Conservation (phyloP, 208 protist species). For the Leishmania arabica region DNA sequence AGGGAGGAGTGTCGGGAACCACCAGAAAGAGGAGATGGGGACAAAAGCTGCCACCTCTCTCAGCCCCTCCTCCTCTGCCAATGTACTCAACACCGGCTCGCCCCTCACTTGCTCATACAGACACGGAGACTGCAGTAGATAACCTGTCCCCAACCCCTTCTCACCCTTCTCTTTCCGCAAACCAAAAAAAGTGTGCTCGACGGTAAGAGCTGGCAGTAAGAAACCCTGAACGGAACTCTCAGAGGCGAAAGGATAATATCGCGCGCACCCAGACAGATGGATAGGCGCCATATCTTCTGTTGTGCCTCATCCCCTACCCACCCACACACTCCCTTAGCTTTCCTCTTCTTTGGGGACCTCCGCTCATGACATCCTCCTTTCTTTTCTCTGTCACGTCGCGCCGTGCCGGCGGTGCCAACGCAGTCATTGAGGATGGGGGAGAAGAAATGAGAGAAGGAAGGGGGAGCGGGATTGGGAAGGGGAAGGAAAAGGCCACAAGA, state of each 20-base stretch:
- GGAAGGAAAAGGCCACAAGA: not conserved
- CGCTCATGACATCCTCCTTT: not conserved
- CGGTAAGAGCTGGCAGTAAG: not conserved
- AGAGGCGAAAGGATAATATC: not conserved
- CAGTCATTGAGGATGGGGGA: not conserved
- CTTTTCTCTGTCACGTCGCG: too few species aligned
- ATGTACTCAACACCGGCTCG: not conserved
- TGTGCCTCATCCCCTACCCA: not conserved
- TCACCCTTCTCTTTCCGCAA: not conserved
- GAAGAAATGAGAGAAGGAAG: not conserved
- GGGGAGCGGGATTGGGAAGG: not conserved
- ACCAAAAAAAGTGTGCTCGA: not conserved
- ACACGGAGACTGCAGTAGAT: not conserved
- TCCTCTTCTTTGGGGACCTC: not conserved
- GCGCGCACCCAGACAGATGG: not conserved
- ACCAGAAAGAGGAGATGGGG: not conserved
- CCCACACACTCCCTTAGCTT: not conserved
- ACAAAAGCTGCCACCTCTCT: not conserved
- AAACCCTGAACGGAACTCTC: not conserved
- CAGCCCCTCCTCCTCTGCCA: not conserved
- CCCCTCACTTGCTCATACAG: not conserved
- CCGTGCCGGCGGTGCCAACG: not conserved
- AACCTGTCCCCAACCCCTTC: not conserved
- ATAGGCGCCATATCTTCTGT: not conserved
- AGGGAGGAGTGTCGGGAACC: not conserved